Base-by-base conservation (phyloP, 345 rosid genomes). In the Dipteronia dyeriana region DNA sequence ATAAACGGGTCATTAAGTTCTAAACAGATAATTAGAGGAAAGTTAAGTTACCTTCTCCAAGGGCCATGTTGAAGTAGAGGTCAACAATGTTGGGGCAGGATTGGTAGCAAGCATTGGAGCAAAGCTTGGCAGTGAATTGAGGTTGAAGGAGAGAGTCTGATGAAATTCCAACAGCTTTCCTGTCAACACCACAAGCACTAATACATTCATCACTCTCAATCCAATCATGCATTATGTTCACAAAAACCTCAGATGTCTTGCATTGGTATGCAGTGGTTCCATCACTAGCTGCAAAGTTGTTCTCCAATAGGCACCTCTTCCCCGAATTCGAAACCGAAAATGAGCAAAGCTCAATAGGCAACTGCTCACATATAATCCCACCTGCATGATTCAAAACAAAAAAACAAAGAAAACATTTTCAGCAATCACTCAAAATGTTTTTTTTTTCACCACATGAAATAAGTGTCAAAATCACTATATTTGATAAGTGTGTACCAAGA, bases 251-350 rank as follows among this genome's bases (percentile, higher is more conserved):
- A 0, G 83, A 79, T 43, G 87, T 82, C 78, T 82, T 82, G 81
- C 85, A 82, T 26, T 79, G 85, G 77, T 39, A 81, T 14, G 59
- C 66, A 10, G 51, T 14, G 3, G 45, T 60, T 29, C 77, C 68
- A 49, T 82, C 78, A 47, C 56, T 71, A 0, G 67, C 9, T 14
- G 47, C 20, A 22, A 14, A 53, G 47, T 71, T 80, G 47, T 75
- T 80, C 80, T 82, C 87, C 43, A 85, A 31, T 49, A 82, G 73
- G 65, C 87, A 85, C 69, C 87, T 51, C 76, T 80, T 80, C 53
- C 84, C 82, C 19, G 80, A 66, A 47, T 54, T 31, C 3, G 87
- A 77, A 22, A 85, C 75, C 6, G 82, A 80, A 41, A 68, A 82
- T 22, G 84, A 68, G 39, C 84, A 79, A 0, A 73, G 49, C 17